Evolutionary conservation across 2,329 filamentous ascomycete species (phyloP).

Genomic region (Trichoderma sp.): DNA sequence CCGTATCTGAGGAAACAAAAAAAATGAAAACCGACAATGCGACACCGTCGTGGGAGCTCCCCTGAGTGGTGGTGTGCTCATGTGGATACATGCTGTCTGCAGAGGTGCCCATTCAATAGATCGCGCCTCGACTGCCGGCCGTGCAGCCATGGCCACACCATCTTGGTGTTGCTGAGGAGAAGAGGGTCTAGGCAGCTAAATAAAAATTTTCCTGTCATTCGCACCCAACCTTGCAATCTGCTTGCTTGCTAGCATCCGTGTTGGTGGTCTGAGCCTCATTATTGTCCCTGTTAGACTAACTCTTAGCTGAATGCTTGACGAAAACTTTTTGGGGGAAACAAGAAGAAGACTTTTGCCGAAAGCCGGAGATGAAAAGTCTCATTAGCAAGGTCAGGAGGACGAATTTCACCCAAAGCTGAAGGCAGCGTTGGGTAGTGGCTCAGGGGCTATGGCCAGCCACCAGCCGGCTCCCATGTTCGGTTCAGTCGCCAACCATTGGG

Average conservation of each 20-base stretch:
- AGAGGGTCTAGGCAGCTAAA: slow-evolving; percentile 19
- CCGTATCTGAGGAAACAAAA: neutral
- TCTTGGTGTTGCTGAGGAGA: slow-evolving; percentile 12
- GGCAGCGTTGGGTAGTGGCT: neutral
- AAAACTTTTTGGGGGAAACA: neutral
- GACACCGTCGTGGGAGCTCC: neutral
- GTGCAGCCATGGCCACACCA: slow-evolving; percentile 13
- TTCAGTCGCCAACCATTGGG: slow-evolving; percentile 3
- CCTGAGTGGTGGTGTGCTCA: neutral
- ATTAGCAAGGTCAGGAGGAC: slow-evolving; percentile 12
- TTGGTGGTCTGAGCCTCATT: slow-evolving; percentile 10
- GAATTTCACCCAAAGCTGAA: neutral
- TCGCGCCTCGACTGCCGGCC: slow-evolving; percentile 17
- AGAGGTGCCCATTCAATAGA: slow-evolving; percentile 10
- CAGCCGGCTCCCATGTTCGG: neutral
- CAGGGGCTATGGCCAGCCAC: slow-evolving; percentile 2
- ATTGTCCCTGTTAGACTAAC: neutral
- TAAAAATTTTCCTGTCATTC: slow-evolving; percentile 18
- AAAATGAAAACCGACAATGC: slow-evolving; percentile 5
- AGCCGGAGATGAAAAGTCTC: slow-evolving; percentile 3
- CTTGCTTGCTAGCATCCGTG: neutral
- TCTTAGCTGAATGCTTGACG: neutral
- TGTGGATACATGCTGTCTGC: neutral
- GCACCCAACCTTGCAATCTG: slow-evolving; percentile 1
- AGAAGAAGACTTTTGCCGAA: neutral